Percentiles rank a stretch among this genome's conserved stretches.
Conservation (phyloP, 345 rosid genomes). For the Salix udensis region DNA sequence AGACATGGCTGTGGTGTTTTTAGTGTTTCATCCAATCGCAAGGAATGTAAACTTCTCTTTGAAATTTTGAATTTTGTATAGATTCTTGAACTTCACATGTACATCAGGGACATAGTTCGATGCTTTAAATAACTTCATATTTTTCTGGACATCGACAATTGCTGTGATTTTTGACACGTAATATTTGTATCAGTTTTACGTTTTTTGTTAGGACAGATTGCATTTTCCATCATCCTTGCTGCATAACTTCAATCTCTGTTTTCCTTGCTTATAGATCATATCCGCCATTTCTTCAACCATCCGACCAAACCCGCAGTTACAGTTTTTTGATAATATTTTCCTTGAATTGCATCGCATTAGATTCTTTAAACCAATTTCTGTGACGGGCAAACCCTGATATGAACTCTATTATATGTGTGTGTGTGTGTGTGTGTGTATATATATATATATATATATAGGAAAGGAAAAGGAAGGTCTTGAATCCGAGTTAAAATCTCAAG, state of each 20-base stretch:
- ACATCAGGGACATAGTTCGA: neutral
- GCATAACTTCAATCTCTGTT: too few relatives aligned
- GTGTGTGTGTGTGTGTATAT: too few relatives aligned
- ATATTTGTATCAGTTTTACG: neutral
- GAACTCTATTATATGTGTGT: too few relatives aligned
- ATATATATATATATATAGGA: too few relatives aligned
- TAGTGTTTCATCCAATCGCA: neutral
- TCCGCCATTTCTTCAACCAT: neutral
- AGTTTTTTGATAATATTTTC: neutral
- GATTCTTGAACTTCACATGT: constrained; percentile 11
- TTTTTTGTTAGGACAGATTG: neutral
- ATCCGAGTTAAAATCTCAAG: too few relatives aligned
- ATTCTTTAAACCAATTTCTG: too few relatives aligned
- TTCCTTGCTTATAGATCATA: too few relatives aligned
- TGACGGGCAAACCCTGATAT: too few relatives aligned
- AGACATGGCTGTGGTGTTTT: neutral
- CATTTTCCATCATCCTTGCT: too few relatives aligned
- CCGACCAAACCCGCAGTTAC: neutral
- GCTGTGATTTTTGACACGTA: neutral
- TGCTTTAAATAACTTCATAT: neutral
- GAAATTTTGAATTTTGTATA: constrained; percentile 16
- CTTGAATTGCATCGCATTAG: neutral
- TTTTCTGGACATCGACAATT: neutral
- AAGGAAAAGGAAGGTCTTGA: too few relatives aligned
- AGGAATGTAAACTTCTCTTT: neutral